A percentile compares a stretch with the other conserved stretches of the same genome.
Evolutionary conservation across 192 early-diverging fungal species (phyloP).

Genomic region (Umbelopsis ramanniana): DNA sequence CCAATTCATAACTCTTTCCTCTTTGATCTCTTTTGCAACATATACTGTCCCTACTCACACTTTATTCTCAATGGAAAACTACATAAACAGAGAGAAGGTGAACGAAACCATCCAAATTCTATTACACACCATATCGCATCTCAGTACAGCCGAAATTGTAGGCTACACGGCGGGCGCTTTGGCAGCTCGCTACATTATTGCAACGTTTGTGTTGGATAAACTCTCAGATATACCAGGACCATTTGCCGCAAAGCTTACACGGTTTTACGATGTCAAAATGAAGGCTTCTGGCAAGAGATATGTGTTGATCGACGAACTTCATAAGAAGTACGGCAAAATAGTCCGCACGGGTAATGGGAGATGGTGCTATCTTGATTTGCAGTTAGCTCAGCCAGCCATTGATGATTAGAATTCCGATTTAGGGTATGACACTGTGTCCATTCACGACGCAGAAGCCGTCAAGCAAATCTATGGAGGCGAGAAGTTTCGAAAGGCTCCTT

Average conservation of each 20-base stretch:
- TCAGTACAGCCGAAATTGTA: neutral
- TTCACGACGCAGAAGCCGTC: neutral
- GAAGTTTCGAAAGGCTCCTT: neutral
- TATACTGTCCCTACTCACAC: too few relatives aligned
- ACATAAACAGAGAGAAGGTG: neutral
- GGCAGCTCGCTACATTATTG: neutral
- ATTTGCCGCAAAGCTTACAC: slow-evolving; percentile 1
- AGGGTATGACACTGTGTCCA: neutral
- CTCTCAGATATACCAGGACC: slow-evolving; percentile 16
- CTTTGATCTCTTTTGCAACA: too few relatives aligned
- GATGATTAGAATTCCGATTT: neutral
- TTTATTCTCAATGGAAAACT: neutral
- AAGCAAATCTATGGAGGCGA: slow-evolving; percentile 19
- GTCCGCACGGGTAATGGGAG: slow-evolving; percentile 15
- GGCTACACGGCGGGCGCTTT: neutral
- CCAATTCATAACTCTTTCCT: too few relatives aligned
- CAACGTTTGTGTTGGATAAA: neutral
- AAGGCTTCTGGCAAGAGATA: neutral
- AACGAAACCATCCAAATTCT: neutral
- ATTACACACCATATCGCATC: neutral
- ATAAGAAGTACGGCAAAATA: slow-evolving; percentile 9
- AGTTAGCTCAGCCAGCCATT: too few relatives aligned
- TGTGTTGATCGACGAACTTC: neutral
- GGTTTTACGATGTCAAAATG: slow-evolving; percentile 10
- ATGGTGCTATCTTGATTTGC: too few relatives aligned